Percentiles rank a stretch among this genome's conserved stretches.
Conservation (phyloP, 495 filamentous ascomycete species). For the Hypoxylon lienhwacheense region DNA sequence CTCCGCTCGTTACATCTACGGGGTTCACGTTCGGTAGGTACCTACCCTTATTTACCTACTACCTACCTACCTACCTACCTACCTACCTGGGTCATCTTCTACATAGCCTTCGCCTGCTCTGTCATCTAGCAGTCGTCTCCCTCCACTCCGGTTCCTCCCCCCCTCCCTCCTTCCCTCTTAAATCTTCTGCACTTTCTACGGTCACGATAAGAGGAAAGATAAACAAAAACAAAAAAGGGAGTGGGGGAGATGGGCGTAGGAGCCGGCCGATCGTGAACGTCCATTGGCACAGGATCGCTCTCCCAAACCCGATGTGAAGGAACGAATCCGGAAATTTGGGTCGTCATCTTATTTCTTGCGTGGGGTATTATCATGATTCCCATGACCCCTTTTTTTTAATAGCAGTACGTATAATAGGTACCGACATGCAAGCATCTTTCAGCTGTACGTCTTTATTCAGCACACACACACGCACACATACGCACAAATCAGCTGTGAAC, state of each 20-base stretch:
- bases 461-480: too few species aligned
- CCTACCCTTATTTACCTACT: neutral
- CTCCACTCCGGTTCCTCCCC: too few species aligned
- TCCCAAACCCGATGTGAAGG: slow-evolving; percentile 3
- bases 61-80: neutral
- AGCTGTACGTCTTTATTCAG: slow-evolving; percentile 17
- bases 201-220: too few species aligned
- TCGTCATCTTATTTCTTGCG: slow-evolving; percentile 9
- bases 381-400: slow-evolving; percentile 30
- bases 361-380: slow-evolving; percentile 8
- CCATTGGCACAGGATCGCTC: slow-evolving; percentile 11
- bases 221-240: too few species aligned
- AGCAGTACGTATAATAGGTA: slow-evolving; percentile 18
- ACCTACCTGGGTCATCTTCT: neutral
- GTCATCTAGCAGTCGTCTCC: too few species aligned
- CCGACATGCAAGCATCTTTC: slow-evolving; percentile 21
- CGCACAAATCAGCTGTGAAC: slow-evolving; percentile 20
- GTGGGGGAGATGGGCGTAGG: too few species aligned
- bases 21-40: too few species aligned
- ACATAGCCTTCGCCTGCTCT: neutral
- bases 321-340: slow-evolving; percentile 16
- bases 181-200: too few species aligned
- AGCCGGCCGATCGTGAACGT: too few species aligned
- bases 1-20: too few species aligned
- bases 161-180: too few species aligned